Percentiles rank a stretch among this genome's conserved stretches.
Evolutionary conservation across 352 stramenopile species (phyloP).

Genomic region (Blastocystis sp.): DNA sequence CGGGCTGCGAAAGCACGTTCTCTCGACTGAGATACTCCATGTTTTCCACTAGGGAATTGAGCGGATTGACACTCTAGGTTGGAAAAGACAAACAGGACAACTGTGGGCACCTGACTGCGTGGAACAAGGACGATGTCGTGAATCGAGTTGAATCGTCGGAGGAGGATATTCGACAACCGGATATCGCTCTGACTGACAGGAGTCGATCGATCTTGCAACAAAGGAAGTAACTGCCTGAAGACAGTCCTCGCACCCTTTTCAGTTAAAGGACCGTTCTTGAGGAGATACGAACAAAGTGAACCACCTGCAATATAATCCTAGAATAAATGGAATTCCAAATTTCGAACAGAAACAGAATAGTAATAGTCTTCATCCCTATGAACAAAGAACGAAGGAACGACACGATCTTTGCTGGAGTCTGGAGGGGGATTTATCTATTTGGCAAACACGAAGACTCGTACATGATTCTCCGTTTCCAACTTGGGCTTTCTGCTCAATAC

Average conservation of each 20-base stretch:
- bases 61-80: background rate
- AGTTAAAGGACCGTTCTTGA: slow-evolving; percentile 1
- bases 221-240: background rate
- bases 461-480: too few relatives aligned
- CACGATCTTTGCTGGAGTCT: background rate
- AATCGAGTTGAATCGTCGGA: background rate
- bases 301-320: background rate
- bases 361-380: background rate
- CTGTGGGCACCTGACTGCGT: background rate
- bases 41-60: background rate
- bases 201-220: background rate
- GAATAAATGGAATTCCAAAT: background rate
- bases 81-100: background rate
- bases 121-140: background rate
- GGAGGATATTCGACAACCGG: background rate
- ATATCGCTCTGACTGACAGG: background rate
- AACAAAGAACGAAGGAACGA: background rate
- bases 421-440: background rate
- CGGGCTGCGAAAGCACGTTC: background rate
- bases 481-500: background rate
- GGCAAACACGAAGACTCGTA: background rate
- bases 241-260: background rate
- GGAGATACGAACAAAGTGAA: background rate
- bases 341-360: background rate
- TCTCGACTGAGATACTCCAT: background rate